Base-by-base conservation (phyloP, 2,329 filamentous ascomycete species). In the Fusarium burgessii region DNA sequence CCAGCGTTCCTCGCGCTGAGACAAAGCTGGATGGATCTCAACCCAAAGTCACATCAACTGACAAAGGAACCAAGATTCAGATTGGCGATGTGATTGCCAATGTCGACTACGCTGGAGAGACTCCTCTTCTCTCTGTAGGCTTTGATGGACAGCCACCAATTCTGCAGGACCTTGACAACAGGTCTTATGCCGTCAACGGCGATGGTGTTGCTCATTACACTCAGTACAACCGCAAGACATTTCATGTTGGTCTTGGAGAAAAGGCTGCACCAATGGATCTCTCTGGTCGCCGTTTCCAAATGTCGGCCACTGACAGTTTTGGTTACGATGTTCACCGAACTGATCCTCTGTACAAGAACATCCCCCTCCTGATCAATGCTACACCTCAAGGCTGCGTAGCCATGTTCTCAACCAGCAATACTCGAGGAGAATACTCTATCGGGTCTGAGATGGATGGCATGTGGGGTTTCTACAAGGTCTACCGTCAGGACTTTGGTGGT, bases 331-430 rank as follows among this genome's bases (percentile, higher is more conserved):
- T 89, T 7, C 89, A 92, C 76, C 86, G 86, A 13, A 91, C 90
- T 5, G 91, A 93, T 77, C 91, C 91, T 1, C 82, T 93, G 58
- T 93, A 93, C 82, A 93, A 94, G 80, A 90, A 93, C 74, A 92
- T 93, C 41, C 92, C 92, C 0, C 84, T 93, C 1, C 82, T 94
- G 32, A 90, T 93, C 79, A 92, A 92, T 59, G 89, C 87, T 1
- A 90, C 88, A 0, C 87, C 89, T 0, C 76, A 86, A 5, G 91
- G 90, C 1, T 91, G 88, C 54, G 85, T 93, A 0, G 91, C 86
- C 1, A 85, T 90, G 20, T 92, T 93, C 77, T 93, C 91, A 0
- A 91, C 90, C 0, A 88, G 87, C 5, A 89, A 93, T 74, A 84
- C 86, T 1, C 82, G 91, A 55, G 91, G 90, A 1, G 86, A 85